Evolutionary conservation across 163 green algal species (phyloP).

Genomic region (Prototheca cutis): DNA sequence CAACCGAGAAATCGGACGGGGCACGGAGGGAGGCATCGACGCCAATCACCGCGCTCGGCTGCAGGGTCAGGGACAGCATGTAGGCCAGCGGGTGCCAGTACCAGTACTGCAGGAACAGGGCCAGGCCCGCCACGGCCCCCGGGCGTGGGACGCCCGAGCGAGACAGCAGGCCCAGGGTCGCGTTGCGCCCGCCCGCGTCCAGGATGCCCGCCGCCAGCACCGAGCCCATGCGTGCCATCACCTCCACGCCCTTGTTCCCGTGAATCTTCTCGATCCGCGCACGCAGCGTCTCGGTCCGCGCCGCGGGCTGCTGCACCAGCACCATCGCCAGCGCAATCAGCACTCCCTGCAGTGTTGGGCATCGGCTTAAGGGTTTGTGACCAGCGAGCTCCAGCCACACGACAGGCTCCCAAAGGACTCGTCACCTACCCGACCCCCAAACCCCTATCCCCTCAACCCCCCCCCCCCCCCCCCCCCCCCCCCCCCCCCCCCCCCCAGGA

Average conservation of each 20-base stretch:
- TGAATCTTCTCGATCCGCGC: conserved; percentile 77
- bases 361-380: no score
- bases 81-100: conserved; percentile 96
- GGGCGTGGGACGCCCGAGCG: conserved; percentile 71
- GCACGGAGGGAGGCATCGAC: conserved; percentile 73
- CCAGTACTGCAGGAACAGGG: conserved; percentile 96
- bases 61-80: conserved; percentile 77
- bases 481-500: conserved; percentile 12
- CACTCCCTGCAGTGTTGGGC: conserved; percentile 72
- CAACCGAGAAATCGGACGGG: conserved; percentile 57
- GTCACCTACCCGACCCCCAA: no score
- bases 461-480: no score
- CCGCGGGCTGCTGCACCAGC: conserved; percentile 82
- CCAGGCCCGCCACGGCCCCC: conserved; percentile 78
- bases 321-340: conserved; percentile 88
- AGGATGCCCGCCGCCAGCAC: conserved; percentile 90
- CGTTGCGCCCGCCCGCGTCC: conserved; percentile 81
- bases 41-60: conserved; percentile 79
- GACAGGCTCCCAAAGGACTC: no score
- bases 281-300: conserved; percentile 14
- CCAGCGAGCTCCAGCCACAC: no score
- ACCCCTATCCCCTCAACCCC: no score
- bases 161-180: conserved; percentile 69
- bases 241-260: conserved; percentile 88
- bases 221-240: conserved; percentile 76